Evolutionary conservation across 305 asterid genomes (phyloP).

Genomic region (Fraxinus greggii): DNA sequence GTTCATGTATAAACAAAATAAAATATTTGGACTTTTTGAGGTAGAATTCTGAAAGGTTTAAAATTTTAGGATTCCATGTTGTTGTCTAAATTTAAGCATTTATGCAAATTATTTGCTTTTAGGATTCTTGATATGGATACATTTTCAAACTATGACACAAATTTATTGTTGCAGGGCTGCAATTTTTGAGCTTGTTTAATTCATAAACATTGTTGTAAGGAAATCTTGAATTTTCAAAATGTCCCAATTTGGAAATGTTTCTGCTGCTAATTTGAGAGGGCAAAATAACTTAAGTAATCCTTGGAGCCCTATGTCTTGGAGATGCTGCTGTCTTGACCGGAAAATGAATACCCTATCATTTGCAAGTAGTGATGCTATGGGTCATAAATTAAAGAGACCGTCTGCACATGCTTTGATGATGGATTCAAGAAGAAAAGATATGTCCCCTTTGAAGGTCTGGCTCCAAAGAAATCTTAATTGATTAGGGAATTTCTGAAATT

Average conservation of each 20-base stretch:
- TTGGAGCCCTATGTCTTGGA: conserved; percentile 36
- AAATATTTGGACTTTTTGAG: neutral
- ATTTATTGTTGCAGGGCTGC: conserved; percentile 18
- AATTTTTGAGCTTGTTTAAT: conserved; percentile 20
- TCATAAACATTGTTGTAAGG: conserved; percentile 8
- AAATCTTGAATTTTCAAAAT: conserved; percentile 33
- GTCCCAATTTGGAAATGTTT: conserved; percentile 72
- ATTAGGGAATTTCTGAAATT: conserved; percentile 7
- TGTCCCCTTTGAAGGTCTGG: conserved; percentile 59
- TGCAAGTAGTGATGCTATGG: conserved; percentile 55
- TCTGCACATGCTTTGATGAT: conserved; percentile 30
- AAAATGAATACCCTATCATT: conserved; percentile 47
- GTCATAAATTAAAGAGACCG: conserved; percentile 46
- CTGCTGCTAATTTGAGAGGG: conserved; percentile 63
- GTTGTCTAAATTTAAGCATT: neutral
- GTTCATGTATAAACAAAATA: neutral
- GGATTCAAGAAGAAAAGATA: conserved; percentile 34
- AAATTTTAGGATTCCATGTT: neutral
- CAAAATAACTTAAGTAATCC: conserved; percentile 40
- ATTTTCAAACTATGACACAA: neutral
- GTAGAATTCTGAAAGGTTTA: neutral
- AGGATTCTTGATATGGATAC: conserved; percentile 13
- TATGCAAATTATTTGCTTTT: neutral
- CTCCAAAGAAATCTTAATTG: conserved; percentile 10
- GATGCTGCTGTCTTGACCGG: conserved; percentile 33